Evolutionary conservation across 768 basidiomycete genomes (phyloP).

Genomic region (Coprinopsis sp.): DNA sequence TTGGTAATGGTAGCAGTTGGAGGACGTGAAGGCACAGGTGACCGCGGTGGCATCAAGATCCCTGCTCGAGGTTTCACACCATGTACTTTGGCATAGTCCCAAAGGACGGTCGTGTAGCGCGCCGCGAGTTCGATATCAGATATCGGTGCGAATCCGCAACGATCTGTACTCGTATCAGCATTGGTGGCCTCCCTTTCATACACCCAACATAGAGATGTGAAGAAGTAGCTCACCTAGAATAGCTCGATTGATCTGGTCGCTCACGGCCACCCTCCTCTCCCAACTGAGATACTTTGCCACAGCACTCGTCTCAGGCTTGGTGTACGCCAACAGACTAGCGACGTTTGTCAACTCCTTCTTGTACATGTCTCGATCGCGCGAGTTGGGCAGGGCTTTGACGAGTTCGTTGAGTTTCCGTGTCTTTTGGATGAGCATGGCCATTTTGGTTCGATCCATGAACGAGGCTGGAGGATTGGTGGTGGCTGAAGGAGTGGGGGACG

Average conservation of each 20-base stretch:
- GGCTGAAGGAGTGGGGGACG: no score
- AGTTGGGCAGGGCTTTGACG: slow-evolving; percentile 49
- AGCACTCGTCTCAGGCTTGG: slow-evolving; percentile 70
- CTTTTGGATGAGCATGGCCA: slow-evolving; percentile 8
- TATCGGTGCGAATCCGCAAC: slow-evolving; percentile 43
- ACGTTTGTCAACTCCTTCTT: slow-evolving; percentile 70
- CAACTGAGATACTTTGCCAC: slow-evolving; percentile 72
- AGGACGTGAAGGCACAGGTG: slow-evolving; percentile 10
- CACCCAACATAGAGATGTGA: background rate
- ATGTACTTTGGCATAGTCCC: slow-evolving; percentile 51
- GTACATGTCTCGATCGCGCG: slow-evolving; percentile 57
- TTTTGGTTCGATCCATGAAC: slow-evolving; percentile 1
- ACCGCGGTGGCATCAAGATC: slow-evolving; percentile 38
- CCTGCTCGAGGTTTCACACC: slow-evolving; percentile 46
- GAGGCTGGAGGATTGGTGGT: no score
- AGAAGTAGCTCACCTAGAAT: slow-evolving; percentile 61
- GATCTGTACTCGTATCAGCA: slow-evolving; percentile 34
- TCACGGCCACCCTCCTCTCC: slow-evolving; percentile 73
- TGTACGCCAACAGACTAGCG: slow-evolving; percentile 78
- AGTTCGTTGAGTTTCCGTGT: slow-evolving; percentile 67
- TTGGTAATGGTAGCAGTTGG: slow-evolving; percentile 3
- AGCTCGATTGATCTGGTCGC: slow-evolving; percentile 84
- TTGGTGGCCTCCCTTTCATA: background rate
- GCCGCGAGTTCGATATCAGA: slow-evolving; percentile 61
- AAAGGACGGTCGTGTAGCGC: slow-evolving; percentile 62